Percentiles rank a stretch among this genome's conserved stretches.
phyloP scores from a whole-genome alignment of 306 rosid species.

The Castanea crenata region DNA sequence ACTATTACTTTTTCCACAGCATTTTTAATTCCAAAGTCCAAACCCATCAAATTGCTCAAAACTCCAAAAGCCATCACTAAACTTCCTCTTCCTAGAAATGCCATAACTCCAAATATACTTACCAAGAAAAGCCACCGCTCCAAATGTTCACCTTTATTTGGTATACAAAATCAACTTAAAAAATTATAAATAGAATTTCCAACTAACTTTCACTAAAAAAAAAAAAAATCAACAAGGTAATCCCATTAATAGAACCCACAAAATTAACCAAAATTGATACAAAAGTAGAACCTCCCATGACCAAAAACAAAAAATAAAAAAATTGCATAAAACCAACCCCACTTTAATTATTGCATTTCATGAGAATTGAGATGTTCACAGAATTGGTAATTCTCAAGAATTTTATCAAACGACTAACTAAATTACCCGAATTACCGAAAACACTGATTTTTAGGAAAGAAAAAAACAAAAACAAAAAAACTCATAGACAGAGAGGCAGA shows the following conservation, averaged over 20 bases:
- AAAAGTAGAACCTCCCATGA: not conserved
- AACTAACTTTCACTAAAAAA: too few species aligned
- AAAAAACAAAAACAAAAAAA: too few species aligned
- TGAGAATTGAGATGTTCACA: not conserved
- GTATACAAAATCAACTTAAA: too few species aligned
- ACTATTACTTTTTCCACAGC: not conserved
- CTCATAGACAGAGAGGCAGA: too few species aligned
- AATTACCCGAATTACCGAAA: not conserved
- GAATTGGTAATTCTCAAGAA: not conserved
- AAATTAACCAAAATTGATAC: not conserved
- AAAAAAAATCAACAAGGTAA: not conserved
- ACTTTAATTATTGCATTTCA: not conserved
- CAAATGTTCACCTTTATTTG: not conserved
- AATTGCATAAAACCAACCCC: not conserved
- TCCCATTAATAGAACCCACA: not conserved
- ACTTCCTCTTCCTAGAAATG: not conserved
- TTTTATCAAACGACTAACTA: not conserved
- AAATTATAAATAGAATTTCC: too few species aligned
- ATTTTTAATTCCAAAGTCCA: not conserved
- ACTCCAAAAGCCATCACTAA: not conserved
- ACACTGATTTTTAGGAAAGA: too few species aligned
- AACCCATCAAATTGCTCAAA: not conserved
- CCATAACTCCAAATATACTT: not conserved
- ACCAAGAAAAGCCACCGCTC: too few species aligned
- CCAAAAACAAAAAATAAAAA: not conserved